Base-by-base conservation (phyloP, 1,284 basidiomycete genomes). In the Athelia sp. region DNA sequence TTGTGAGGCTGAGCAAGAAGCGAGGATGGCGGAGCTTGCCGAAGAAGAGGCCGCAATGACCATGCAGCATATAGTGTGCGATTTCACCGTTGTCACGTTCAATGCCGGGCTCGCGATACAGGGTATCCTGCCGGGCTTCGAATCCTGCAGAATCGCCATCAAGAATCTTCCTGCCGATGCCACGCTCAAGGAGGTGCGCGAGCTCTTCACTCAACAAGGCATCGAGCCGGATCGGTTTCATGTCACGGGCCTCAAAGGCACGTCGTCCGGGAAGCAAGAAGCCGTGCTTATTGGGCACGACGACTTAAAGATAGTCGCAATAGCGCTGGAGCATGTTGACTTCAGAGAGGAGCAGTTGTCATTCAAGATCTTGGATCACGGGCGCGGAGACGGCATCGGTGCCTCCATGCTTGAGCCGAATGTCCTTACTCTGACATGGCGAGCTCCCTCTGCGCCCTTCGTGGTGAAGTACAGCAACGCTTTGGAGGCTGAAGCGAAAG, bases 141-240 rank as follows among this genome's bases (percentile, higher is more conserved):
- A 40, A 21, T 40, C 36, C 36, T 40, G 36, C 19, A n/a, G 36
- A 40, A 21, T 40, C 19, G 9, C n/a, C 8, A 21, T 40, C n/a
- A 40, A 40, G 36, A 40, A 40, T n/a, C 36, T 40, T n/a, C 36
- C 36, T n/a, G 9, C 15, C 15, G 36, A 40, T 40, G 36, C 15
- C n/a, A 21, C 15, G 8, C 4, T 17, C 19, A n/a, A 52, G n/a
- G 56, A 61, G 34, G 52, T 59, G 4, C 14, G 18, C 15, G 46
- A 43, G 6, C 49, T 59, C 15, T 56, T 59, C 50, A 51, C 52
- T 1, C 51, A 52, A 23, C 53, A 56, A 11, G 58, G 58, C n/a
- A 42, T 59, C 19, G 53, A 52, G 29, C 18, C 48, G 2, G 43
- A 42, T n/a, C 50, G 35, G 15, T 51, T 55, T 35, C 46, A 44